Percentiles rank a stretch among this genome's conserved stretches.
phyloP scores from a whole-genome alignment of 2,329 filamentous ascomycete species.

The Aspergillus sp. region DNA sequence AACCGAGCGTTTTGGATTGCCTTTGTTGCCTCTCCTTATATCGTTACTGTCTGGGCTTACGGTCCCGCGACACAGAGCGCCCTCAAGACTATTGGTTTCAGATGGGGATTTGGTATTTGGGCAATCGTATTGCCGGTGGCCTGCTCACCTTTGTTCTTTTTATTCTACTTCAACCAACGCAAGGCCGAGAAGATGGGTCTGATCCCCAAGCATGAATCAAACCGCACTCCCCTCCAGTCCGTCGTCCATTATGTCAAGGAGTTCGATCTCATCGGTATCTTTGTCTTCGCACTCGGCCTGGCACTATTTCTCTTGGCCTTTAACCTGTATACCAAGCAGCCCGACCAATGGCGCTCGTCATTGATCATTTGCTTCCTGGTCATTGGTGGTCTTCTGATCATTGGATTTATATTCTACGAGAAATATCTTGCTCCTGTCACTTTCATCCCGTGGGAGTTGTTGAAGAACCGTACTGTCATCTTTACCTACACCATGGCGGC shows the following conservation, averaged over 20 bases:
- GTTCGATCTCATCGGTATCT: slow-evolving; percentile 62
- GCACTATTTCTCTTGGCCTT: slow-evolving; percentile 67
- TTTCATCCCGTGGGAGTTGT: slow-evolving; percentile 56
- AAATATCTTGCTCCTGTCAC: slow-evolving; percentile 51
- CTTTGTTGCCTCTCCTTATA: slow-evolving; percentile 61
- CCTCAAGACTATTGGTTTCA: slow-evolving; percentile 54
- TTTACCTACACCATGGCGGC: slow-evolving; percentile 53
- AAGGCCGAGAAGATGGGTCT: slow-evolving; percentile 60
- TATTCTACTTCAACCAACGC: slow-evolving; percentile 57
- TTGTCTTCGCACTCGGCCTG: slow-evolving; percentile 61
- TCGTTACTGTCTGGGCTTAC: slow-evolving; percentile 59
- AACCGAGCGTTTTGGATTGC: slow-evolving; percentile 63
- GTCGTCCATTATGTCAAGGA: slow-evolving; percentile 58
- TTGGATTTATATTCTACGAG: slow-evolving; percentile 57
- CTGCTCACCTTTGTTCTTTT: slow-evolving; percentile 54
- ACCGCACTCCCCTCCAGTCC: slow-evolving; percentile 50
- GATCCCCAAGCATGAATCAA: slow-evolving; percentile 43
- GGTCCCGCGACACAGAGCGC: slow-evolving; percentile 54
- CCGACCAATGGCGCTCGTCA: slow-evolving; percentile 41
- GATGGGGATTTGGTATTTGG: slow-evolving; percentile 65
- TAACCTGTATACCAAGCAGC: slow-evolving; percentile 46
- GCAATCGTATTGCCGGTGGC: slow-evolving; percentile 60
- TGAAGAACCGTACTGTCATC: slow-evolving; percentile 51
- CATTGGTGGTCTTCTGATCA: slow-evolving; percentile 34
- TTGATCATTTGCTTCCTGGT: slow-evolving; percentile 54